These are phyloP conservation scores for Magnusiomyces clavatus DNA, from an alignment of 1,139 yeast species.

Conservation along the genomic window DNA sequence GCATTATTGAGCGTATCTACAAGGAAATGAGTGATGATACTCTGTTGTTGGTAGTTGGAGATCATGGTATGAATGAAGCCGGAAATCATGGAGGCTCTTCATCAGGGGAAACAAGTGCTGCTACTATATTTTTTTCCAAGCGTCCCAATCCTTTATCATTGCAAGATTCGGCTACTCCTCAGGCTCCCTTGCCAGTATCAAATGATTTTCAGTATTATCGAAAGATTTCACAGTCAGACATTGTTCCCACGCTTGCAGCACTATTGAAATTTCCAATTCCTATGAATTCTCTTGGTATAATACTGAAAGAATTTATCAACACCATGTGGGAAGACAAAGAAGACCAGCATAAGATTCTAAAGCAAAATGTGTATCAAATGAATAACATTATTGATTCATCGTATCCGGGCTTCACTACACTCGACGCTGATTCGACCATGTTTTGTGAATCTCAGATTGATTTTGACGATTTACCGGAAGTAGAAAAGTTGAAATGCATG, in stretches of 20 bases:
- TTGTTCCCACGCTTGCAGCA: conserved; percentile 77
- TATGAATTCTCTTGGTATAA: conserved; percentile 70
- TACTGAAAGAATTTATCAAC: conserved; percentile 49
- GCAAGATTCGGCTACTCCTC: conserved; percentile 4
- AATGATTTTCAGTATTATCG: conserved; percentile 46
- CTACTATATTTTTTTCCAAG: conserved; percentile 59
- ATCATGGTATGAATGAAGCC: conserved; percentile 83
- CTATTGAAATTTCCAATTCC: conserved; percentile 80
- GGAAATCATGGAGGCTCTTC: conserved; percentile 98
- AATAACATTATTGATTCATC: conserved; percentile 19
- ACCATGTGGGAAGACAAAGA: conserved; percentile 37
- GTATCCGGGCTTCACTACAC: conserved; percentile 15
- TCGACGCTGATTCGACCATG: conserved; percentile 13
- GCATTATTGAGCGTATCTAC: conserved; percentile 49
- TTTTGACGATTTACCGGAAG: conserved; percentile 16
- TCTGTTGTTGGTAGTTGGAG: conserved; percentile 74
- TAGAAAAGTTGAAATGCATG: conserved; percentile 23
- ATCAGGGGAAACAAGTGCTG: conserved; percentile 84
- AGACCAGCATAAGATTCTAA: conserved; percentile 38
- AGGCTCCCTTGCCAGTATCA: conserved; percentile 38
- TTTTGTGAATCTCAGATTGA: conserved; percentile 17
- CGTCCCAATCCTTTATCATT: conserved; percentile 34
- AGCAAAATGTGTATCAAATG: conserved; percentile 60
- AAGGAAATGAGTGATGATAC: conserved; percentile 47
- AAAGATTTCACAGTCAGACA: conserved; percentile 67